Evolutionary conservation across 2,329 filamentous ascomycete genomes (phyloP).

Genomic region (Nigrospora sphaerica): DNA sequence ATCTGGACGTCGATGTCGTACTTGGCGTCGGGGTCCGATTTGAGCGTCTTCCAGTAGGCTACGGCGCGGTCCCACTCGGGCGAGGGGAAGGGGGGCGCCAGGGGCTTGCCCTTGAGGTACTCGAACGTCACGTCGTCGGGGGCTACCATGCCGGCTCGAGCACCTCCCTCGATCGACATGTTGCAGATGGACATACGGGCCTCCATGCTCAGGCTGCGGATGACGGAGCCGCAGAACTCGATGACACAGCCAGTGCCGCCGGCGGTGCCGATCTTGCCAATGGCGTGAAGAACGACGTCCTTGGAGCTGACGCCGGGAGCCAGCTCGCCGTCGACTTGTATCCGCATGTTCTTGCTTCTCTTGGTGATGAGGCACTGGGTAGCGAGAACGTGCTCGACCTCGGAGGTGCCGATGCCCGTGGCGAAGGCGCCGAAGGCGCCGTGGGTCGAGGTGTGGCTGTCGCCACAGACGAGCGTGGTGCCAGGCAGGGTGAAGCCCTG

Average conservation of each 20-base stretch:
- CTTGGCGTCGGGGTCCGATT: constrained; percentile 79
- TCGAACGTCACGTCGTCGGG: constrained; percentile 92
- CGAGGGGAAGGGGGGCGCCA: constrained; percentile 79
- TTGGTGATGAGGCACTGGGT: constrained; percentile 94
- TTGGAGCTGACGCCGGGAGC: constrained; percentile 91
- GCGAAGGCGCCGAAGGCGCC: constrained; percentile 92
- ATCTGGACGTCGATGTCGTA: constrained; percentile 88
- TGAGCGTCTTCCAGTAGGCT: constrained; percentile 80
- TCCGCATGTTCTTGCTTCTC: constrained; percentile 97
- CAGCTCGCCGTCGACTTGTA: constrained; percentile 88
- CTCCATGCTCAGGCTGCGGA: constrained; percentile 85
- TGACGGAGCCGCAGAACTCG: constrained; percentile 94
- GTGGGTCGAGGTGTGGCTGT: constrained; percentile 97
- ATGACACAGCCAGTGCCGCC: constrained; percentile 93
- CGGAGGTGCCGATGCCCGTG: constrained; percentile 95
- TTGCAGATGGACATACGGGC: constrained; percentile 99
- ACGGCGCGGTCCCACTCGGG: constrained; percentile 85
- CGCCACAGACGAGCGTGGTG: constrained; percentile 94
- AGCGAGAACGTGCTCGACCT: constrained; percentile 96
- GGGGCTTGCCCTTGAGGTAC: constrained; percentile 84
- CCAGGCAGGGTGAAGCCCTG: constrained; percentile 97
- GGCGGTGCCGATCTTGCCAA: constrained; percentile 89
- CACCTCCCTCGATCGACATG: constrained; percentile 97
- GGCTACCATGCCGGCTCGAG: constrained; percentile 92
- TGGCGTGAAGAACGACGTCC: constrained; percentile 87